Conservation (phyloP, 2,329 filamentous ascomycete genomes). For the Aspergillus sergii region DNA sequence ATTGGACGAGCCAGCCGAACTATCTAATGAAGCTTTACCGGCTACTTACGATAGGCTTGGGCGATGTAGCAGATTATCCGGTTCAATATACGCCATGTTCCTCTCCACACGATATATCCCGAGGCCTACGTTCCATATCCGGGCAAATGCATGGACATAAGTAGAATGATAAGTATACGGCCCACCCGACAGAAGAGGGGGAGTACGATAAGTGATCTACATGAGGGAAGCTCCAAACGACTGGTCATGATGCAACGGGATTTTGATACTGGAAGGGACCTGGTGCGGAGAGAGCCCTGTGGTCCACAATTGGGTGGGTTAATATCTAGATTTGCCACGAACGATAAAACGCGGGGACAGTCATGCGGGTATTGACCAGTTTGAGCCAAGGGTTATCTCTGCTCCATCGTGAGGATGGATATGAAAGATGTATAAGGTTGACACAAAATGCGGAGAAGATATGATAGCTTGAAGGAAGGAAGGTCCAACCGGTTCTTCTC, state of each 20-base stretch:
- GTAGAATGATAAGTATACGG: neutral
- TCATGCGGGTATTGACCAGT: neutral
- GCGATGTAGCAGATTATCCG: neutral
- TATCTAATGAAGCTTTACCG: slow-evolving; percentile 7
- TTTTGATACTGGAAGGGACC: neutral
- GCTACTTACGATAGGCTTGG: slow-evolving; percentile 3
- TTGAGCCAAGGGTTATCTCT: neutral
- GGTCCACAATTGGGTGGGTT: neutral
- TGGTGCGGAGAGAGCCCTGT: neutral
- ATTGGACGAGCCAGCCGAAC: slow-evolving; percentile 8
- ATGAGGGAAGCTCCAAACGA: slow-evolving; percentile 26
- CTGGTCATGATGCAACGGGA: neutral
- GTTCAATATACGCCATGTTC: neutral
- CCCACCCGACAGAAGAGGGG: slow-evolving; percentile 1
- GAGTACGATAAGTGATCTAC: slow-evolving; percentile 11
- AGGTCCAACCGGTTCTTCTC: neutral
- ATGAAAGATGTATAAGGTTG: neutral
- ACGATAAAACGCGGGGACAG: neutral
- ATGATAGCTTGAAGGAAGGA: neutral
- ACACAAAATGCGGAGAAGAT: slow-evolving; percentile 14
- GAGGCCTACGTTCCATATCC: neutral
- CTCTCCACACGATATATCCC: neutral
- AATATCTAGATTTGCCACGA: neutral
- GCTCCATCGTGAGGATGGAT: neutral
- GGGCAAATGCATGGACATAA: neutral